A percentile compares a stretch with the other conserved stretches of the same genome.
phyloP scores from a whole-genome alignment of 2,329 filamentous ascomycete genomes.

The Fusarium sp. region DNA sequence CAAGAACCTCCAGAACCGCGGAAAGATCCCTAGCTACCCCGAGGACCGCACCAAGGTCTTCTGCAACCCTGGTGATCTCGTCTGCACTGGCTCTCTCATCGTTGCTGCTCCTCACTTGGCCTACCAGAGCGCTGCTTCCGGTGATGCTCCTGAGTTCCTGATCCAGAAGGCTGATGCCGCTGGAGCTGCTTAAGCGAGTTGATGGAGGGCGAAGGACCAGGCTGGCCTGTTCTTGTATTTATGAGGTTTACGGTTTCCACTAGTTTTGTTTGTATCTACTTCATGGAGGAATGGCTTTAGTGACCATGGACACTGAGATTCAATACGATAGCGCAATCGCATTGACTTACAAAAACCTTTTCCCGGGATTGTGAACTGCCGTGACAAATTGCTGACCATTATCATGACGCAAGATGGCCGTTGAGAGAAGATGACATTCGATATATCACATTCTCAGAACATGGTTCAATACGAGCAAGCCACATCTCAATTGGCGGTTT shows the following conservation, averaged over 20 bases:
- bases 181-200: not conserved
- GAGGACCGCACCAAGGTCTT: slow-evolving; percentile 47
- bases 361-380: not conserved
- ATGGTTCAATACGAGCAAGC: not conserved
- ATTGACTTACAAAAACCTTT: not conserved
- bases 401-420: not conserved
- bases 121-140: slow-evolving; percentile 12
- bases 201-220: not conserved
- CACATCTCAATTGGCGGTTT: not conserved
- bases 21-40: slow-evolving; percentile 50
- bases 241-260: not conserved
- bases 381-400: not conserved
- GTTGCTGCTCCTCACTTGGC: slow-evolving; percentile 20
- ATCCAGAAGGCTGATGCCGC: slow-evolving; percentile 26
- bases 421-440: not conserved
- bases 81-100: slow-evolving; percentile 49
- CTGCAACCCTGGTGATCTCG: slow-evolving; percentile 48
- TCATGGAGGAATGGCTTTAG: not conserved
- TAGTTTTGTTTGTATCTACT: not conserved
- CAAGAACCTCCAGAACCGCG: slow-evolving; percentile 52
- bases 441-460: not conserved
- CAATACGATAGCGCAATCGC: not conserved
- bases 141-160: slow-evolving; percentile 17
- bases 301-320: not conserved
- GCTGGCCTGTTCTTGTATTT: slow-evolving; percentile 10